Base-by-base conservation (phyloP, 331 rosid genomes). In the Malus hybrid region DNA sequence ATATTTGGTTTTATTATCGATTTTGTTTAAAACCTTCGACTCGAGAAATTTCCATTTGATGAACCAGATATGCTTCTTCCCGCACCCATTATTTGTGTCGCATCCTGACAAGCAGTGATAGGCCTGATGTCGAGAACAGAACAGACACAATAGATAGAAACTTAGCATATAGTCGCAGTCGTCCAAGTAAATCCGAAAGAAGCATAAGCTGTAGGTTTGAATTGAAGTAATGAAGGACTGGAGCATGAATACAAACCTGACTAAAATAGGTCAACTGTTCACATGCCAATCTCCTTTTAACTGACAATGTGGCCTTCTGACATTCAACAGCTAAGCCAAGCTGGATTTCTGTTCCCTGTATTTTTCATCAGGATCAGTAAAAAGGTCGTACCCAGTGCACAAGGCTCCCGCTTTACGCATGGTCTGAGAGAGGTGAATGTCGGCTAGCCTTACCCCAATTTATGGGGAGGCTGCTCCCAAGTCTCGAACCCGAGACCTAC, bases 281-380 rank as follows among this genome's bases (percentile, higher is more conserved):
- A 86, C 98, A 93, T 78, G 98, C 98, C 88, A 93, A 74, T 61
- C 98, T 91, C 79, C 98, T 93, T 79, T 89, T 93, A 60, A 93
- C 98, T 67, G 97, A 86, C 55, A 82, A 77, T 75, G 88, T 89
- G 48, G 97, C 97, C 70, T 91, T 91, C 75, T 87, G 97, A 82
- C 89, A 79, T 53, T 93, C 98, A 80, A 89, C 97, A 34, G 98
- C 98, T 63, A 93, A 88, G 76, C 98, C 97, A 75, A 93, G 96
- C 87, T 93, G 97, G 75, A 93, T 91, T 82, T 91, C 98, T 64
- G 96, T 93, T 77, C 96, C 98, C 97, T 91, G 85, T 70, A 82
- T 29, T 9, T 22, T 22, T 16, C 19, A 52, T n/a, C 73, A 81
- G 60, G 19, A 29, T 65, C 24, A 86, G 68, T 5, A 39, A n/a